These are phyloP conservation scores for Acacia pycnantha DNA, from an alignment of 331 rosid genomes.

Conservation along the genomic window DNA sequence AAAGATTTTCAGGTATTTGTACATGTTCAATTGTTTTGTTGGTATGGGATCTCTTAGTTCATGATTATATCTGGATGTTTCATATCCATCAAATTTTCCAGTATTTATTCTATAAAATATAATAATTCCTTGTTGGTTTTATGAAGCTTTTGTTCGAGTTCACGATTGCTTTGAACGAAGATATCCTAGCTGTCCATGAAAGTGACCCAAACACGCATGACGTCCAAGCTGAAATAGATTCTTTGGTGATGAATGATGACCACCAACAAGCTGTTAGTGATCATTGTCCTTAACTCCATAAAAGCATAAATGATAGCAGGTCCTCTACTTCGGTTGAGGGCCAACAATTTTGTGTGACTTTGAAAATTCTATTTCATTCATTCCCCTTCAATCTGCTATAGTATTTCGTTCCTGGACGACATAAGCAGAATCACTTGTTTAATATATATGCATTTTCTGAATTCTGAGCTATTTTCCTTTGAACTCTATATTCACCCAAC, in stretches of 20 bases:
- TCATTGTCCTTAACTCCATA: constrained; percentile 20
- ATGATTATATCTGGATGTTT: neutral
- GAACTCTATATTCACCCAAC: neutral
- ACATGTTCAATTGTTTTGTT: neutral
- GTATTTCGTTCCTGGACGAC: neutral
- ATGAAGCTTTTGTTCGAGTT: neutral
- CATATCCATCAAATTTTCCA: neutral
- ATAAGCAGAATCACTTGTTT: neutral
- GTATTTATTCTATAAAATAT: neutral
- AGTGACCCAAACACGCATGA: constrained; percentile 11
- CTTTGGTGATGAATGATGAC: constrained; percentile 12
- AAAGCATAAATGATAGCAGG: neutral
- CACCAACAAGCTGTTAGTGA: constrained; percentile 19
- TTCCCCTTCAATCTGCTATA: neutral
- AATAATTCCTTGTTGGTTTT: neutral
- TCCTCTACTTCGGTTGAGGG: neutral
- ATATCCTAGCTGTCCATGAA: neutral
- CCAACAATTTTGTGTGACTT: constrained; percentile 14
- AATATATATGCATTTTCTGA: neutral
- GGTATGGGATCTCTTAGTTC: neutral
- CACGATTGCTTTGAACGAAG: neutral
- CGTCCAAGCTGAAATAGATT: constrained; percentile 29
- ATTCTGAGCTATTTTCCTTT: neutral
- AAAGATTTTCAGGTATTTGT: constrained; percentile 41
- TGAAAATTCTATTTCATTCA: neutral